Base-by-base conservation (phyloP, 176 grass and related monocot genomes). In the Aegilops bicornis region DNA sequence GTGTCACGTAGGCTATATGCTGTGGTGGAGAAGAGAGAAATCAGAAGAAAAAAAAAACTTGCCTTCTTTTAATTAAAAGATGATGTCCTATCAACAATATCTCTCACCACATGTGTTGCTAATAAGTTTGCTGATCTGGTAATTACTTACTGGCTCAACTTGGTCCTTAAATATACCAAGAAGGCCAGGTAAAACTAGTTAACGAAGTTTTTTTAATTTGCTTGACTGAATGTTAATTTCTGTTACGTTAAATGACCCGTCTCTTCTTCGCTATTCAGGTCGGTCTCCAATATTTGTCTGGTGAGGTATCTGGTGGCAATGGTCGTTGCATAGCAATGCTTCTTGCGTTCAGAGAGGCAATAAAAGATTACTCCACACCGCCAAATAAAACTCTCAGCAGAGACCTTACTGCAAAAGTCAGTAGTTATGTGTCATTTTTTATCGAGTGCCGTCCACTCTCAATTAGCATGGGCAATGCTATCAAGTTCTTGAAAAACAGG, bases 301-400 rank as follows among this genome's bases (percentile, higher is more conserved):
- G 93, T 78, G 85, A 93, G 78, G 90, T 98, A 78, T 92, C 87
- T 76, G 95, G 95, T 85, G 89, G 93, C 54, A 98, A 98, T 95
- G 93, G 82, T 62, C 93, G 95, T 80, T 98, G 95, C 54, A 92
- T 98, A 71, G 91, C 93, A 79, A 98, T 98, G 93, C 95, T 98
- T 86, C 86, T 95, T 82, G 89, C 95, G 88, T 98, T 98, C 81
- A 86, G 76, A 83, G 91, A 93, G 79, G 87, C 91, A 71, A 93
- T 98, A 84, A 87, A 90, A 83, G 95, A 98, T 85, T 98, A 98
- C 81, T 83, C 82, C 40, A 93, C 91, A 58, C 95, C 95, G 24
- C 93, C 89, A 58, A 86, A 92, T 48, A 98, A 98, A 89, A 86
- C 91, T 76, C 89, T 98, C 64, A 92, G 69, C 45, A 94, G 93